A percentile compares a stretch with the other conserved stretches of the same genome.
Evolutionary conservation across 163 green algal genomes (phyloP).

Genomic region (Coccomyxa subellipsoidea): DNA sequence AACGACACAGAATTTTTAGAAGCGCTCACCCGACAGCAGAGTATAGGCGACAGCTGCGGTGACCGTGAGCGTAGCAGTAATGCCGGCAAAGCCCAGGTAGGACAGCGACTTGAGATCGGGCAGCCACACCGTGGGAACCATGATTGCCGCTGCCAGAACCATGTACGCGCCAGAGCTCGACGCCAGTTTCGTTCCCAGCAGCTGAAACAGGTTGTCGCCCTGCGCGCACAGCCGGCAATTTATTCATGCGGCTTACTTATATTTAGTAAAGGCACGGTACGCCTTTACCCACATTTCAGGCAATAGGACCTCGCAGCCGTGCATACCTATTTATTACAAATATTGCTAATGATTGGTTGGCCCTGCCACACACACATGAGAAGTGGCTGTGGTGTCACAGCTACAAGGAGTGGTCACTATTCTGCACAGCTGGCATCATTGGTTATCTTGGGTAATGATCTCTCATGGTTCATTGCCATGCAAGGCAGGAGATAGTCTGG

Average conservation of each 20-base stretch:
- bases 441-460: no score
- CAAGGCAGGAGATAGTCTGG: no score
- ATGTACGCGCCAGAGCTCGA: constrained; percentile 39
- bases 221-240: constrained; percentile 7
- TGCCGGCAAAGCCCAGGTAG: constrained; percentile 50
- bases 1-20: neutral
- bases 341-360: neutral
- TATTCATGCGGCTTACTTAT: no score
- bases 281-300: no score
- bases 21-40: neutral
- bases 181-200: constrained; percentile 35
- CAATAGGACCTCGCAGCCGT: no score
- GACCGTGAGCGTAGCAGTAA: constrained; percentile 44
- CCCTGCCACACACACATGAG: neutral
- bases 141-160: constrained; percentile 45
- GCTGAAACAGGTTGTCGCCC: constrained; percentile 47
- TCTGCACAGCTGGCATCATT: no score
- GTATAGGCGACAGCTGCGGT: constrained; percentile 27
- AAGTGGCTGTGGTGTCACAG: neutral
- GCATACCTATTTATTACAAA: neutral
- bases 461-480: no score
- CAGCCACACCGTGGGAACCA: constrained; percentile 71
- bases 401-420: neutral
- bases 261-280: no score
- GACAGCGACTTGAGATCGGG: constrained; percentile 60